Evolutionary conservation across 2,329 filamentous ascomycete genomes (phyloP).

Genomic region (Myriosclerotinia scirpicola): DNA sequence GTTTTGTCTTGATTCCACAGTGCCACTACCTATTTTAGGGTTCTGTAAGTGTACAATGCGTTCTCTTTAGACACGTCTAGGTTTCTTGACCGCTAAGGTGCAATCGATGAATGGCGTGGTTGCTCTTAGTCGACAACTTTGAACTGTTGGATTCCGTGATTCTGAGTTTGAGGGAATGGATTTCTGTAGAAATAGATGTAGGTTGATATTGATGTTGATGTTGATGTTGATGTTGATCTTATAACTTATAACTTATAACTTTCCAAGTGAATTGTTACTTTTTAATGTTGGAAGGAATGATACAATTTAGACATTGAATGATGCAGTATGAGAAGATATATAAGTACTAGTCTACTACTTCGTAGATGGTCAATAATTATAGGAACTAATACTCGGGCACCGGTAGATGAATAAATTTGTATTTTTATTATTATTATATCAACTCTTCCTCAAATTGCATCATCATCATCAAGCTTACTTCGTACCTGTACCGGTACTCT

Average conservation of each 20-base stretch:
- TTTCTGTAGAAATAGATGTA: too few relatives aligned
- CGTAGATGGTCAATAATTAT: neutral
- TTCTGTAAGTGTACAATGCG: neutral
- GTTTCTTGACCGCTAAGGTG: constrained; percentile 26
- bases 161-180: neutral
- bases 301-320: neutral
- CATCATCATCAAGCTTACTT: neutral
- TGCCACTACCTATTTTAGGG: neutral
- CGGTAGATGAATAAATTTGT: neutral
- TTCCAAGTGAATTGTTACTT: neutral
- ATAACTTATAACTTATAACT: too few relatives aligned
- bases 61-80: constrained; percentile 1
- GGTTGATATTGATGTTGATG: neutral
- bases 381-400: neutral
- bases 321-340: neutral
- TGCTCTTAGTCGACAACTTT: neutral
- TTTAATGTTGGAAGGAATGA: neutral
- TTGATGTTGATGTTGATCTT: neutral
- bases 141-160: neutral
- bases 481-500: too few relatives aligned
- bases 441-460: constrained; percentile 12
- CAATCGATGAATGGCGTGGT: constrained; percentile 10
- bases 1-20: constrained; percentile 3
- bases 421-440: constrained; percentile 2
- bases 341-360: neutral